Evolutionary conservation across 208 protist species (phyloP), one percentile per base, ranked within the genome.

Genomic region (Wallacemonas sp.): DNA sequence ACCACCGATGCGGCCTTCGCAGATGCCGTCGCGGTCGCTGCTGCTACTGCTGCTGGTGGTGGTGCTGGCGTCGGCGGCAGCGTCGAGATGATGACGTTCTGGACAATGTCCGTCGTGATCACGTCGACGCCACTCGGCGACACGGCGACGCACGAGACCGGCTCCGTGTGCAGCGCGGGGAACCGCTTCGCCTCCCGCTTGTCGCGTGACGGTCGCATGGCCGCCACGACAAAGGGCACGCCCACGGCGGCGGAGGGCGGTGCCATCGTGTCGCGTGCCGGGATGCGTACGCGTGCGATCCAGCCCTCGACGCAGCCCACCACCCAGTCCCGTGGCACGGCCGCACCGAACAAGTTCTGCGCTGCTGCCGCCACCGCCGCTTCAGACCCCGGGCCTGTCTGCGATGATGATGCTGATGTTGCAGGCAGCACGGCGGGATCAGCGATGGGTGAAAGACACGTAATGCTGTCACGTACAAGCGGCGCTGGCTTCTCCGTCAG

Each of bases 31-130:
- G n/a, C n/a, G n/a, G n/a, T n/a, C n/a, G n/a, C n/a, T n/a, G n/a
- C n/a, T n/a, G n/a, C n/a, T n/a, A n/a, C n/a, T n/a, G n/a, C n/a
- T n/a, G n/a, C n/a, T n/a, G n/a, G n/a, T n/a, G n/a, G n/a, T n/a
- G n/a, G n/a, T n/a, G n/a, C n/a, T n/a, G n/a, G n/a, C n/a, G n/a
- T n/a, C n/a, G n/a, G n/a, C n/a, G 84, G 79, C 44, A 93, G 27
- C 11, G 68, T 72, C 34, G 85, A 86, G 23, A 95, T 70, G 11
- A 87, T 72, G 16, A 92, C 76, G 56, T 92, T 88, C 64, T 95
- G 90, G 14, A 87, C 87, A 68, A 95, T 90, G 49, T 95, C 90
- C 1, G 78, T 83, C 14, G 76, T 86, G 16, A 93, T 43, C 38
- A 95, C 81, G 65, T 89, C 85, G 29, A 58, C 52, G 36, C 90